These are phyloP conservation scores for Ceratocystis cubensis DNA, from an alignment of 2,329 filamentous ascomycete species.

Conservation along the genomic window DNA sequence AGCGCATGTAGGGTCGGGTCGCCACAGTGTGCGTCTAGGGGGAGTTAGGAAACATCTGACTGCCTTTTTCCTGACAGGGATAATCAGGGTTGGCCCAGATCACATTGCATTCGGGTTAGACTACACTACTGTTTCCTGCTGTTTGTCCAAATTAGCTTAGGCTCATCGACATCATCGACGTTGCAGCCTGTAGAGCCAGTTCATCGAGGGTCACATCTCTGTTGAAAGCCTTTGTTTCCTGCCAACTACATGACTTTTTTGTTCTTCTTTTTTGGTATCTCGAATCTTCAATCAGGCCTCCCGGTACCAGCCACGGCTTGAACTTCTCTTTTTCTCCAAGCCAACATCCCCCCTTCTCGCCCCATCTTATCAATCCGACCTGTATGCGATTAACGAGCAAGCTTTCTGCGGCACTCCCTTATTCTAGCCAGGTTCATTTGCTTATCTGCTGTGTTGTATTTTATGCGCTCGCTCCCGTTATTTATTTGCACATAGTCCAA, in stretches of 20 bases:
- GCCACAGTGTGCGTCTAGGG: not conserved
- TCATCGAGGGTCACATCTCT: not conserved
- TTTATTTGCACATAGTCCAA: not conserved
- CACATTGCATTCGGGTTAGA: not conserved
- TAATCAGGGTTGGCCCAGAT: not conserved
- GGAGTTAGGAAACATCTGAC: not conserved
- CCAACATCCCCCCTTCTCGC: not conserved
- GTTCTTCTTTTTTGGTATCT: not conserved
- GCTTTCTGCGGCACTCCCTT: not conserved
- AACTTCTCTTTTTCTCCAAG: not conserved
- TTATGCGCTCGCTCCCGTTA: conserved; percentile 3
- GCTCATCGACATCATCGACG: conserved; percentile 15
- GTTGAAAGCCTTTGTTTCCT: not conserved
- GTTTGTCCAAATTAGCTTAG: not conserved
- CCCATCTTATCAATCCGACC: not conserved
- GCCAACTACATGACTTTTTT: not conserved
- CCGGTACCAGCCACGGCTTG: not conserved
- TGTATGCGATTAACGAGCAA: conserved; percentile 1
- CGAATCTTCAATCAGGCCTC: not conserved
- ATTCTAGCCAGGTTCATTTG: not conserved
- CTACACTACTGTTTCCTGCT: not conserved
- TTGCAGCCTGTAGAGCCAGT: conserved; percentile 11
- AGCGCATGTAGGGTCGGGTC: not conserved
- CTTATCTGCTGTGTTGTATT: conserved; percentile 16
- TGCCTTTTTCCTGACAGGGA: not conserved